Conservation (phyloP, 768 basidiomycete species). For the Tricholoma sp. region DNA sequence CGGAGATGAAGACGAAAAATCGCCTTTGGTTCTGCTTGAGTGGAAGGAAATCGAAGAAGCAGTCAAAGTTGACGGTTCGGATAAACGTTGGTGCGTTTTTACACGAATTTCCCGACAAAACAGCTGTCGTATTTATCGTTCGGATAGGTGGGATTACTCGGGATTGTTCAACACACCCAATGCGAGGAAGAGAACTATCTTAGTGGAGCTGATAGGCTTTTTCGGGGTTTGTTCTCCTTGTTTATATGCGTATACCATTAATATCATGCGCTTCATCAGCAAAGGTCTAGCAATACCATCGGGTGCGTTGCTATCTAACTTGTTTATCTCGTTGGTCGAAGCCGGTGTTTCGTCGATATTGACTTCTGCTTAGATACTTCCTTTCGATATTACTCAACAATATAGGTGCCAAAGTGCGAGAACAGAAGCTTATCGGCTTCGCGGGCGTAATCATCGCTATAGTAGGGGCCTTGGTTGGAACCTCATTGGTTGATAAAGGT, state of each 20-base stretch:
- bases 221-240: constrained; percentile 35
- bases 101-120: background rate
- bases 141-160: constrained; percentile 43
- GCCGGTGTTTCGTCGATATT: background rate
- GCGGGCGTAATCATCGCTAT: constrained; percentile 38
- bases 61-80: constrained; percentile 44
- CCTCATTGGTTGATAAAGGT: constrained; percentile 36
- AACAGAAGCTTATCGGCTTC: constrained; percentile 36
- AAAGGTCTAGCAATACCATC: constrained; percentile 53
- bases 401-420: constrained; percentile 35
- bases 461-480: constrained; percentile 36
- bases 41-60: constrained; percentile 48
- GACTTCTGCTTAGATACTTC: constrained; percentile 29
- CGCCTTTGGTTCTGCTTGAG: constrained; percentile 46
- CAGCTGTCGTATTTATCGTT: background rate
- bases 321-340: background rate
- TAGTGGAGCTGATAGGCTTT: constrained; percentile 50
- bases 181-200: constrained; percentile 36
- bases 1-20: constrained; percentile 43
- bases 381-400: constrained; percentile 36
- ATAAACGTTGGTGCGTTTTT: constrained; percentile 48
- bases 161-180: constrained; percentile 43
- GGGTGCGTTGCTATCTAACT: constrained; percentile 25
- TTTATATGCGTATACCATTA: background rate
- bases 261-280: constrained; percentile 19